A percentile compares a stretch with the other conserved stretches of the same genome.
These are phyloP conservation scores for Pezicula neosporulosa DNA, from an alignment of 2,329 filamentous ascomycete species.

Conservation along the genomic window DNA sequence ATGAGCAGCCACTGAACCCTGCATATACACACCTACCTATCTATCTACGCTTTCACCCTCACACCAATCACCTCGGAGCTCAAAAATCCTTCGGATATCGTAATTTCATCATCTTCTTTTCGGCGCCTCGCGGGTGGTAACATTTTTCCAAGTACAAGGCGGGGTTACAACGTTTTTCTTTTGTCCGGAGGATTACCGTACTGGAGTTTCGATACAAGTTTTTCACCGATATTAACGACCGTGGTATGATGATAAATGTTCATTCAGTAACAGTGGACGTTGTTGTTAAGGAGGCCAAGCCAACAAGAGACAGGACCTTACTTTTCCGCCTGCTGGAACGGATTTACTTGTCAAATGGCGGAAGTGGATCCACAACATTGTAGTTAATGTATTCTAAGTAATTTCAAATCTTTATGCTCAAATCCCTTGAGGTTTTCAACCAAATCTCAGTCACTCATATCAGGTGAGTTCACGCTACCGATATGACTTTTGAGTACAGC, in stretches of 20 bases:
- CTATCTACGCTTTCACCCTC: background rate
- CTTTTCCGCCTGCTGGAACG: background rate
- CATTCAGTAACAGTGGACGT: too few relatives aligned
- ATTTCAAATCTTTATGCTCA: slow-evolving; percentile 10
- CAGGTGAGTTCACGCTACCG: too few relatives aligned
- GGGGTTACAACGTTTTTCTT: background rate
- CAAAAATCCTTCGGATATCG: background rate
- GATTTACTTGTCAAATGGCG: background rate
- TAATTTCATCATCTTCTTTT: background rate
- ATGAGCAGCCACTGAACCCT: background rate
- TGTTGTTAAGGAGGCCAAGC: background rate
- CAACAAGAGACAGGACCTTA: background rate
- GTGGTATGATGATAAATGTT: background rate
- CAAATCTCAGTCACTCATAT: too few relatives aligned
- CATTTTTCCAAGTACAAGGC: background rate
- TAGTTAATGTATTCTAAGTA: slow-evolving; percentile 24
- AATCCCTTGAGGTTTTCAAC: too few relatives aligned
- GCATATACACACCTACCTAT: background rate
- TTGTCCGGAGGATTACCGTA: background rate
- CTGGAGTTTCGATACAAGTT: background rate
- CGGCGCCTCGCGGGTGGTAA: background rate
- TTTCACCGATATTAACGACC: background rate
- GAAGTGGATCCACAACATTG: background rate
- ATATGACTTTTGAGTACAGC: too few relatives aligned
- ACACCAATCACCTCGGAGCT: background rate